Base-by-base conservation (phyloP, 2,329 filamentous ascomycete species). In the Cladosporium austrohemisphaericum region DNA sequence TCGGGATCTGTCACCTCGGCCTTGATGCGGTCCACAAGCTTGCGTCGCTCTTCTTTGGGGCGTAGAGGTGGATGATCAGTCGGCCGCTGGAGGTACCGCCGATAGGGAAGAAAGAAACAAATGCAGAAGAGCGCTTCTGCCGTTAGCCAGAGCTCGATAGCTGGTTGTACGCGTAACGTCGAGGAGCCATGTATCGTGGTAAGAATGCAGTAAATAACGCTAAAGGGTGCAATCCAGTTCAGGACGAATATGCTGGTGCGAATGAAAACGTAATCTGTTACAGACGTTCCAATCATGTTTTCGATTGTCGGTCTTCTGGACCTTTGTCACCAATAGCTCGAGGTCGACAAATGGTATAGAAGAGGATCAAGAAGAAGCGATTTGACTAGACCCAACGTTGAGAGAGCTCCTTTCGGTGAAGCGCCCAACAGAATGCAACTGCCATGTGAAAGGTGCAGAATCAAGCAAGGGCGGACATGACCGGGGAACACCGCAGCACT, bases 11-110 rank as follows among this genome's bases (percentile, higher is more conserved):
- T 68, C 4, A 84, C 72, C 56, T 76, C 79, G 28, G 68, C 68
- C 52, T 77, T 69, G 65, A 80, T 81, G 28, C 73, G 73, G 45
- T 73, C 65, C 59, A 86, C 85, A 2, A 88, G 67, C 1, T 65
- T 71, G 33, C 70, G 67, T 22, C 84, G 74, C 45, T 80, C 71
- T 5, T 73, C 61, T 26, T 66, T 68, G 1, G 72, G 67, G 10
- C 75, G 62, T 1, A 65, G 55, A 7, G 68, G 63, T 1, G 78
- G 79, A 62, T 81, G 78, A 8, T 65, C 52, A 9, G 78, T 75
- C 36, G 74, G 69, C 23, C 60, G 66, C 58, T 82, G 78, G n/a
- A 83, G 72, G 50, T 73, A 63, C n/a, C 60, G 60, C 51, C 71
- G 73, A 55, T 74, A 76, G 29, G 76, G 79, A 13, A 80, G 62